Conservation (phyloP, 805 yeast species). For the Kurtzmaniella fragi region DNA sequence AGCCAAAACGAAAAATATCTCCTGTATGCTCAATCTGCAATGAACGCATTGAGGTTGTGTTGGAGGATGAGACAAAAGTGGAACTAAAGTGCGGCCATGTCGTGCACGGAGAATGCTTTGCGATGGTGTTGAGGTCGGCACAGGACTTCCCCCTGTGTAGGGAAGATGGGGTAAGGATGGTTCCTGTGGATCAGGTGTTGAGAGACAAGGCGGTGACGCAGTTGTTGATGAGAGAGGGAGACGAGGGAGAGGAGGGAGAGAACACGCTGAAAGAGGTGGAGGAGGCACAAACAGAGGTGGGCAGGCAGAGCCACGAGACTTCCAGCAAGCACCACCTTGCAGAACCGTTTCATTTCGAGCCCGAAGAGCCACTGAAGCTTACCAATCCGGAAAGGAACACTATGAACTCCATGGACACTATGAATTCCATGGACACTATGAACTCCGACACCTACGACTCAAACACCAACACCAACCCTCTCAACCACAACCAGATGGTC, state of each 20-base stretch:
- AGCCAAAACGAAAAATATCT: constrained; percentile 1
- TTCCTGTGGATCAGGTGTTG: constrained; percentile 6
- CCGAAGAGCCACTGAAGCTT: too few species aligned
- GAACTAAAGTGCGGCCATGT: constrained; percentile 51
- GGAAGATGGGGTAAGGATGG: background rate
- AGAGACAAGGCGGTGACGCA: constrained; percentile 4
- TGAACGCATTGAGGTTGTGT: constrained; percentile 42
- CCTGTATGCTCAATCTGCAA: constrained; percentile 49
- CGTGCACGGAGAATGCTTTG: constrained; percentile 56
- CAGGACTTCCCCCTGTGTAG: background rate
- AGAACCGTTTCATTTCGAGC: too few species aligned
- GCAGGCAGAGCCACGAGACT: too few species aligned
- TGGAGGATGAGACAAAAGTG: constrained; percentile 41
- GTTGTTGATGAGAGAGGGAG: background rate
- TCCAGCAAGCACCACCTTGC: too few species aligned
- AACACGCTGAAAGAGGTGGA: too few species aligned
- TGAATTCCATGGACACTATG: constrained; percentile 17
- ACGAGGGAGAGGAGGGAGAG: background rate
- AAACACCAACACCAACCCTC: constrained; percentile 11
- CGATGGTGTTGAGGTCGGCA: constrained; percentile 12
- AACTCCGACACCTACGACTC: constrained; percentile 13
- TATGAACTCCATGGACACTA: background rate
- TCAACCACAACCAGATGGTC: constrained; percentile 20
- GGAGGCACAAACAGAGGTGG: too few species aligned
- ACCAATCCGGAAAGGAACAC: background rate